These are phyloP conservation scores for Ustilago lituana DNA, from an alignment of 1,284 basidiomycete genomes.

Conservation along the genomic window DNA sequence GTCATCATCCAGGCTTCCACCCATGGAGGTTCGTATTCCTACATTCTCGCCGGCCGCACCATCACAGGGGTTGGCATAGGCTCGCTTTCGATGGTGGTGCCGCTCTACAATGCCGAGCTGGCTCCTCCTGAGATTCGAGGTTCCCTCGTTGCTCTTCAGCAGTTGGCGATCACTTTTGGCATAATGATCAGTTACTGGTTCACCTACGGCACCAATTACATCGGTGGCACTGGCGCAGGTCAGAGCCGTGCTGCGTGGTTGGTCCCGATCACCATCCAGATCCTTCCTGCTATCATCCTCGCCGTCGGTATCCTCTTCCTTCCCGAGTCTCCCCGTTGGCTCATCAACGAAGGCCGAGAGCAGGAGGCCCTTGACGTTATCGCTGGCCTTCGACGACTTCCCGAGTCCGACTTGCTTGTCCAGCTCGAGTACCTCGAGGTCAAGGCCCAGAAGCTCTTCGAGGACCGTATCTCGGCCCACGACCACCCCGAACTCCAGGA, in stretches of 20 bases:
- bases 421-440: slow-evolving; percentile 85
- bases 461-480: slow-evolving; percentile 46
- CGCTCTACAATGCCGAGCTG: slow-evolving; percentile 82
- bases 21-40: slow-evolving; percentile 72
- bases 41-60: slow-evolving; percentile 76
- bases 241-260: slow-evolving; percentile 79
- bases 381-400: slow-evolving; percentile 73
- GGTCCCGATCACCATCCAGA: slow-evolving; percentile 78
- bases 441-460: slow-evolving; percentile 73
- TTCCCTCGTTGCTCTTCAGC: slow-evolving; percentile 80
- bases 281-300: slow-evolving; percentile 77
- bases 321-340: slow-evolving; percentile 80
- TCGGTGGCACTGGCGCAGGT: slow-evolving; percentile 70
- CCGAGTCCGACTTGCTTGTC: slow-evolving; percentile 75
- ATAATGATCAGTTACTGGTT: slow-evolving; percentile 76
- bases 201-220: slow-evolving; percentile 76
- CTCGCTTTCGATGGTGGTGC: slow-evolving; percentile 78
- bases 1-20: slow-evolving; percentile 75
- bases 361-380: slow-evolving; percentile 78
- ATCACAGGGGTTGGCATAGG: slow-evolving; percentile 82
- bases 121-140: slow-evolving; percentile 82
- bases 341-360: slow-evolving; percentile 76
- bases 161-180: slow-evolving; percentile 65
- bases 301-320: slow-evolving; percentile 73
- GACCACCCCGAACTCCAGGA: slow-evolving; percentile 74